These are phyloP conservation scores for Arthroderma uncinatum DNA, from an alignment of 2,329 filamentous ascomycete species.

Conservation along the genomic window DNA sequence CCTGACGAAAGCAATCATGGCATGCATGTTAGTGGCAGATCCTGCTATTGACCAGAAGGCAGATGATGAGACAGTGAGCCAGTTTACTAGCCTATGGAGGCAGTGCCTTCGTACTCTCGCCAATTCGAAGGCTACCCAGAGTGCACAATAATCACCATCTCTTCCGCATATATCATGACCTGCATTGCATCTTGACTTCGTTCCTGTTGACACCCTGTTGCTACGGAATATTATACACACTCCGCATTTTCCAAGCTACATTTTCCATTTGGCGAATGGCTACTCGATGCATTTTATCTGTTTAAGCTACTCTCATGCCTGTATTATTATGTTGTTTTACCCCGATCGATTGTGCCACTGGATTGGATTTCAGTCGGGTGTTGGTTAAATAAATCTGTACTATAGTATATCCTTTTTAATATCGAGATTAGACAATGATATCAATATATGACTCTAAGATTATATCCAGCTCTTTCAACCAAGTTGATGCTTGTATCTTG, in stretches of 20 bases:
- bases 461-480: background rate
- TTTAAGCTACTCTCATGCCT: background rate
- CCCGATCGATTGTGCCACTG: background rate
- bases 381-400: background rate
- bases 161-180: background rate
- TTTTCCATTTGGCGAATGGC: too few species aligned
- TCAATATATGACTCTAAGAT: background rate
- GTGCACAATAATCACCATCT: background rate
- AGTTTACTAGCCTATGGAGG: conserved; percentile 12
- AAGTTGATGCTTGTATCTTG: background rate
- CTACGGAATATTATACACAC: too few species aligned
- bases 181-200: too few species aligned
- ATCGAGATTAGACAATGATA: background rate
- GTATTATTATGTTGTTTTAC: background rate
- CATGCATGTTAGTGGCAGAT: conserved; percentile 47
- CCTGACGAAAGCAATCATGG: conserved; percentile 41
- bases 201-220: too few species aligned
- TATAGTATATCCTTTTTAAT: background rate
- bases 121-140: background rate
- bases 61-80: conserved; percentile 9
- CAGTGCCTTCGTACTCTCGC: conserved; percentile 8
- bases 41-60: conserved; percentile 35
- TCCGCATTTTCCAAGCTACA: too few species aligned
- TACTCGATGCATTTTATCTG: too few species aligned
- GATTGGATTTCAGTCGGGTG: background rate